phyloP scores from a whole-genome alignment of 2,329 filamentous ascomycete species.

The Talaromyces sp. region DNA sequence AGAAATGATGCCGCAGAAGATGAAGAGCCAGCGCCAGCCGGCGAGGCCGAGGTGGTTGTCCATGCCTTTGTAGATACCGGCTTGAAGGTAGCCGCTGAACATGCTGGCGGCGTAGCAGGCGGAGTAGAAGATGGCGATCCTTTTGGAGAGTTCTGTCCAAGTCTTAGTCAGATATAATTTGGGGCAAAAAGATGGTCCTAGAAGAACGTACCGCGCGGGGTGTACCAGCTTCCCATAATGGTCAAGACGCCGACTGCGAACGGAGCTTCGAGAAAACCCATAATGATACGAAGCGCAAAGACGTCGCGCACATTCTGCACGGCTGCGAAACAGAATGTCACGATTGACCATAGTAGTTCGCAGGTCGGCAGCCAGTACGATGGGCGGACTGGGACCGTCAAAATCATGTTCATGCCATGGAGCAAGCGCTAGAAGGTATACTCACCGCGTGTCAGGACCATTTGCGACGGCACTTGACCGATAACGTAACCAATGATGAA shows the following conservation, averaged over 20 bases:
- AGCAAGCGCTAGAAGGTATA: background rate
- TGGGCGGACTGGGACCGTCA: conserved; percentile 18
- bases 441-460: conserved; percentile 15
- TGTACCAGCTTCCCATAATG: conserved; percentile 22
- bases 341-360: conserved; percentile 24
- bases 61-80: conserved; percentile 22
- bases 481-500: conserved; percentile 18
- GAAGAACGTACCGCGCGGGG: conserved; percentile 12
- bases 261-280: conserved; percentile 23
- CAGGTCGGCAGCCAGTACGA: conserved; percentile 22
- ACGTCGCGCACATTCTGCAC: conserved; percentile 25
- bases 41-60: conserved; percentile 22
- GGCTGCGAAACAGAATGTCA: conserved; percentile 25
- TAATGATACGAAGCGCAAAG: conserved; percentile 23
- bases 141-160: conserved; percentile 25
- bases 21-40: conserved; percentile 31
- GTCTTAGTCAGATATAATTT: too few species aligned
- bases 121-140: conserved; percentile 25
- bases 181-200: background rate
- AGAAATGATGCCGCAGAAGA: conserved; percentile 31
- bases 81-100: conserved; percentile 26
- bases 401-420: background rate
- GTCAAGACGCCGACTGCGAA: conserved; percentile 24
- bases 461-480: conserved; percentile 18
- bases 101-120: conserved; percentile 23